Evolutionary conservation across 2,329 filamentous ascomycete genomes (phyloP), one percentile per base, ranked within the genome.

Genomic region (Colletotrichum tabaci): DNA sequence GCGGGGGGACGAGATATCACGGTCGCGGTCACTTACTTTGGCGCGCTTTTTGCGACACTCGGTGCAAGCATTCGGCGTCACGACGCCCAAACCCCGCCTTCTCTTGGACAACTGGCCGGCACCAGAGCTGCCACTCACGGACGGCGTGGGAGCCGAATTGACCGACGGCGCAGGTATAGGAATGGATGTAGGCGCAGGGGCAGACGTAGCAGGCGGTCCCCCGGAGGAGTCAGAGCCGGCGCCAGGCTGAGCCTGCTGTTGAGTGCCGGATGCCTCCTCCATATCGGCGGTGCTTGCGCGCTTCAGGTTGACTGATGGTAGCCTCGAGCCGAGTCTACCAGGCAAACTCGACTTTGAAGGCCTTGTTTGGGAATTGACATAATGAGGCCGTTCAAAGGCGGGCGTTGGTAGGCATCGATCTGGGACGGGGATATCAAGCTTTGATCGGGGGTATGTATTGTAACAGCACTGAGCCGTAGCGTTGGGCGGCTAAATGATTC

Each of bases 11-110:
- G 2, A 21, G 35, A 57, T 56, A 21, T 44, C 13, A 30, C 15
- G 23, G 26, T 44, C 13, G 38, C 18, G 21, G 67, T 47, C 18
- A 73, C 80, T 44, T 81, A 89, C 88, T 85, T 90, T 90, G 75
- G 88, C 88, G 68, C 88, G 87, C 79, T 90, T 90, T 81, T 90
- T 90, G 66, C 88, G 86, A 75, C 88, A 90, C 77, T 90, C 88
- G 21, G 87, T 90, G 77, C 88, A 90, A 30, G 88, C 88, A 79
- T 90, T 90, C 52, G 87, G 87, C 5, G 88, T 90, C 15, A 90
- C 87, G 1, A 89, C 80, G 21, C 88, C 88, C 4, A 88, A 76
- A 2, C 88, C 88, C 58, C 88, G 84, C 58, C 86, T 83, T 18
- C 88, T 82, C 77, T 89, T 90, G 3, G 86, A 86, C 23, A 81